Evolutionary conservation across 352 stramenopile genomes (phyloP).

Genomic region (Phytophthora nicotianae): DNA sequence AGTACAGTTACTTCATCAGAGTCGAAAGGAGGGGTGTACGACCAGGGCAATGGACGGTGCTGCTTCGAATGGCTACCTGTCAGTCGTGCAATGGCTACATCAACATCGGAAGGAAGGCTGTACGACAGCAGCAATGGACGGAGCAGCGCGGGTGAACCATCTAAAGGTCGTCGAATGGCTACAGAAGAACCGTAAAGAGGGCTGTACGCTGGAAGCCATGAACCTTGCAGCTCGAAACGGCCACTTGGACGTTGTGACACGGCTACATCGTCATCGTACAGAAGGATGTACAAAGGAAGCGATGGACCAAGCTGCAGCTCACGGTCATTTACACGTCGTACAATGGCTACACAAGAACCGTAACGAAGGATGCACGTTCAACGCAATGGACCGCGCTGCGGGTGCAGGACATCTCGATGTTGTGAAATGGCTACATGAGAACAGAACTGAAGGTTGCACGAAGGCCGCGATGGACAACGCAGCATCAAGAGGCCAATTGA

Average conservation of each 20-base stretch:
- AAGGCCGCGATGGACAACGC: constrained; percentile 35
- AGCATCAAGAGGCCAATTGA: constrained; percentile 30
- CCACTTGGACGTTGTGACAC: constrained; percentile 35
- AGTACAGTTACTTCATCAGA: constrained; percentile 33
- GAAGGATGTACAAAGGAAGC: constrained; percentile 35
- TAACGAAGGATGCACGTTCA: constrained; percentile 37
- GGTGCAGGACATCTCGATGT: constrained; percentile 31
- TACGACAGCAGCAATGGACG: constrained; percentile 33
- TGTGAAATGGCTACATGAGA: constrained; percentile 35
- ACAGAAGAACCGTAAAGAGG: constrained; percentile 20
- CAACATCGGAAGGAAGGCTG: constrained; percentile 31
- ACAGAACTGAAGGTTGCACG: constrained; percentile 33
- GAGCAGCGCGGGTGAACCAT: constrained; percentile 19
- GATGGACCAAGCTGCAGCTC: constrained; percentile 39
- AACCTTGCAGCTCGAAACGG: constrained; percentile 35
- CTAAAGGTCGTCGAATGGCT: constrained; percentile 31
- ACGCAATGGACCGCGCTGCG: constrained; percentile 38
- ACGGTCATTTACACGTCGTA: constrained; percentile 37
- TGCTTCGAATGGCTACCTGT: constrained; percentile 31
- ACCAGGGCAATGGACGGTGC: constrained; percentile 34
- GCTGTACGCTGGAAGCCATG: constrained; percentile 34
- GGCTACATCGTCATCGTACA: constrained; percentile 30
- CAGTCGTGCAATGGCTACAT: constrained; percentile 37
- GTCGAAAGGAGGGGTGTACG: constrained; percentile 36
- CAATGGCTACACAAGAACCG: constrained; percentile 39